Percentiles rank a stretch among this genome's conserved stretches.
These are phyloP conservation scores for Eruca vesicaria DNA, from an alignment of 441 rosid species.

Conservation along the genomic window DNA sequence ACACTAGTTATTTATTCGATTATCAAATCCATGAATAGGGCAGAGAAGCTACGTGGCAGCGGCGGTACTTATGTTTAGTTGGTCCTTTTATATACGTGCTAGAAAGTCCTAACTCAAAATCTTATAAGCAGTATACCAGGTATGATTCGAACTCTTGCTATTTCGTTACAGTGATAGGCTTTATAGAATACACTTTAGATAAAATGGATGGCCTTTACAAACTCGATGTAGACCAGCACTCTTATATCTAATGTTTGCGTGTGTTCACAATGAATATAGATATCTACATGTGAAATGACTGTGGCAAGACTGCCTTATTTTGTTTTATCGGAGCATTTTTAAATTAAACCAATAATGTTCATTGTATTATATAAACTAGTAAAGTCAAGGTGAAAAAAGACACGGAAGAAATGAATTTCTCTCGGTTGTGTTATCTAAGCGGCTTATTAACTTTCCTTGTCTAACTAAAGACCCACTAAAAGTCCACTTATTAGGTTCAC, in stretches of 20 bases:
- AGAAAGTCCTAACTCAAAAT: slow-evolving; percentile 70
- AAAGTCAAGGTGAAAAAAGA: slow-evolving; percentile 6
- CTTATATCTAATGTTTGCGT: slow-evolving; percentile 12
- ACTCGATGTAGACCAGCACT: neutral
- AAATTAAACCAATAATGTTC: neutral
- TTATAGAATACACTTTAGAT: slow-evolving; percentile 5
- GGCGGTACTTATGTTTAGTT: slow-evolving; percentile 81
- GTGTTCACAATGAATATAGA: neutral
- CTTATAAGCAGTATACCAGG: slow-evolving; percentile 95
- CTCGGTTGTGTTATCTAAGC: neutral
- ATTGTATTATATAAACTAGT: neutral
- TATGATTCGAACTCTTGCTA: slow-evolving; percentile 32
- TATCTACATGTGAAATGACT: slow-evolving; percentile 1
- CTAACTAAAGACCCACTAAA: slow-evolving; percentile 11
- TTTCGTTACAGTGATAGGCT: slow-evolving; percentile 22
- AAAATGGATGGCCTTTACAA: slow-evolving; percentile 18
- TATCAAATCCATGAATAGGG: slow-evolving; percentile 56
- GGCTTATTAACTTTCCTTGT: slow-evolving; percentile 8
- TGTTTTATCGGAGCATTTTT: neutral
- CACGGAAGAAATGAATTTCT: neutral
- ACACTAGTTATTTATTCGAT: slow-evolving; percentile 20
- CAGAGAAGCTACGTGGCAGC: slow-evolving; percentile 97
- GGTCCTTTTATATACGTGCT: slow-evolving; percentile 89
- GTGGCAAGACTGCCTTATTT: slow-evolving; percentile 1
- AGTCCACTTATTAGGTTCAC: neutral